Conservation (phyloP, 345 rosid species). For the Rubroshorea leprosula region DNA sequence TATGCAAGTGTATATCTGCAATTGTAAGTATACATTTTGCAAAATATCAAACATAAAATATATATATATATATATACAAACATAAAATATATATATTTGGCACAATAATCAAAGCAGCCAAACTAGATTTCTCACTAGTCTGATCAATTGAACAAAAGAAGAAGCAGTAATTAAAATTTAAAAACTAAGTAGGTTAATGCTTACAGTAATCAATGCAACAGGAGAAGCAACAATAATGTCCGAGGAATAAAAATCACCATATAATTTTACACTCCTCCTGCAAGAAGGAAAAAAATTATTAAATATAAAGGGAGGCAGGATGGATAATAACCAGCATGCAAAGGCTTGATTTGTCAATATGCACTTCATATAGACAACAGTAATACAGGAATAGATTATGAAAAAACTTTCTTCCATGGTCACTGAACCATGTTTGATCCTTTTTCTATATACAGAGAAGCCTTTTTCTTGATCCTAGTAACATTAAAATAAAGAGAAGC, state of each 20-base stretch:
- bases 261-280: slow-evolving; percentile 80
- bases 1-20: too few relatives aligned
- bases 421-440: not conserved
- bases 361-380: not conserved
- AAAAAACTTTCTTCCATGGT: not conserved
- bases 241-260: slow-evolving; percentile 77
- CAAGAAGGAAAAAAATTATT: slow-evolving; percentile 11
- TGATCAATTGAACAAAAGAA: slow-evolving; percentile 2
- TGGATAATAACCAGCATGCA: slow-evolving; percentile 5
- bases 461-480: not conserved
- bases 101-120: not conserved
- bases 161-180: not conserved
- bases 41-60: too few relatives aligned
- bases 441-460: not conserved
- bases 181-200: slow-evolving; percentile 18
- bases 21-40: too few relatives aligned
- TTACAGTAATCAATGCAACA: slow-evolving; percentile 55
- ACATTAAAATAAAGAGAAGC: not conserved
- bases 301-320: not conserved
- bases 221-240: slow-evolving; percentile 94
- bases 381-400: too few relatives aligned
- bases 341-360: not conserved
- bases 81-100: not conserved
- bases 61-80: too few relatives aligned
- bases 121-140: slow-evolving; percentile 1